Conservation (phyloP, 1,284 basidiomycete species). For the Microbotryum saponariae region DNA sequence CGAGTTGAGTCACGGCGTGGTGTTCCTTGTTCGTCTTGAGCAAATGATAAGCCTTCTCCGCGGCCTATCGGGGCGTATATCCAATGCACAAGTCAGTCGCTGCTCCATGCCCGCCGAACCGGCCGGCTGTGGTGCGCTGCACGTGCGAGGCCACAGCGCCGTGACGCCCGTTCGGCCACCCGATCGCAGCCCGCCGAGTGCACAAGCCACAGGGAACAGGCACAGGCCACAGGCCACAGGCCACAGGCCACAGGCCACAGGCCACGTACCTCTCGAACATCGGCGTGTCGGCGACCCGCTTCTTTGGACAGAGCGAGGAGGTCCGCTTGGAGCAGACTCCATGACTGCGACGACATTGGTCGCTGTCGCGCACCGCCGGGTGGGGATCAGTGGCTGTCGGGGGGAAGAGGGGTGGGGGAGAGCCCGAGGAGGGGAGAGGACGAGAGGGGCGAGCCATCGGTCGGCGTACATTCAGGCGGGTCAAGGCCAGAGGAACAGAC, state of each 20-base stretch:
- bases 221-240: too few relatives aligned
- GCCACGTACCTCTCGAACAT: conserved; percentile 63
- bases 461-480: too few relatives aligned
- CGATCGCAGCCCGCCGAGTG: neutral
- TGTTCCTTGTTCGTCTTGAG: conserved; percentile 32
- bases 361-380: too few relatives aligned
- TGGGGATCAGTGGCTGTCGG: too few relatives aligned
- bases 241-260: conserved; percentile 33
- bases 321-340: conserved; percentile 8
- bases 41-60: conserved; percentile 35
- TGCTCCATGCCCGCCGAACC: too few relatives aligned
- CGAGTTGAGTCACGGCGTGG: conserved; percentile 29
- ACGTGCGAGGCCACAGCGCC: too few relatives aligned
- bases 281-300: conserved; percentile 68
- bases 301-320: conserved; percentile 55
- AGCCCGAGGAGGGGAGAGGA: too few relatives aligned
- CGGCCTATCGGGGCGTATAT: conserved; percentile 27
- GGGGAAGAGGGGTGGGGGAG: too few relatives aligned
- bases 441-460: too few relatives aligned
- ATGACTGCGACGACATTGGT: neutral
- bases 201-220: neutral
- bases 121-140: too few relatives aligned
- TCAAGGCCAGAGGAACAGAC: too few relatives aligned
- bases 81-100: neutral
- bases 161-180: too few relatives aligned